phyloP scores from a whole-genome alignment of 345 rosid genomes.

The Salix brachista region DNA sequence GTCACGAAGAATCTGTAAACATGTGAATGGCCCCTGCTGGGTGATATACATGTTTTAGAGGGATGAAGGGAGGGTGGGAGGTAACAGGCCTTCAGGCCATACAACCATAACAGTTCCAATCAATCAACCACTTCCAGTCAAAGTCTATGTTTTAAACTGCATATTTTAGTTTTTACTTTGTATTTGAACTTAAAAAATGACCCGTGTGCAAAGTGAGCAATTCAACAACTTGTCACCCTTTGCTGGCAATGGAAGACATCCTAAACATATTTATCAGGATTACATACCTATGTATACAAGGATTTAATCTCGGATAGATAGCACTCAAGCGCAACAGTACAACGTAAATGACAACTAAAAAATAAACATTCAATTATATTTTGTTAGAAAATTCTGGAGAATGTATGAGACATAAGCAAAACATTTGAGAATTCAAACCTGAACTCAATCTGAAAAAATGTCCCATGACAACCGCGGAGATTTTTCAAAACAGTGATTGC shows the following conservation, averaged over 20 bases:
- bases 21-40: too few species aligned
- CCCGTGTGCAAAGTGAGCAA: not conserved
- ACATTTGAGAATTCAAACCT: constrained; percentile 28
- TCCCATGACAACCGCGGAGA: constrained; percentile 42
- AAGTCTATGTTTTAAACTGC: not conserved
- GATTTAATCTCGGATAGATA: too few species aligned
- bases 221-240: not conserved
- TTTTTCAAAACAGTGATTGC: constrained; percentile 35
- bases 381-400: constrained; percentile 3
- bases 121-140: too few species aligned
- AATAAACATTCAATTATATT: not conserved
- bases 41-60: too few species aligned
- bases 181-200: not conserved
- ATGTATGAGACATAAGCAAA: not conserved
- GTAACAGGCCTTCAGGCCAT: too few species aligned
- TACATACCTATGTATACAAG: not conserved
- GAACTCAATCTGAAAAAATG: constrained; percentile 47
- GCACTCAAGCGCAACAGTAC: not conserved
- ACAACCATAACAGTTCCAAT: too few species aligned
- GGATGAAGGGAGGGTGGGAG: too few species aligned
- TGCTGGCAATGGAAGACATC: not conserved
- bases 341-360: not conserved
- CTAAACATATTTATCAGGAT: not conserved
- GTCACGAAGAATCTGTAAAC: too few species aligned
- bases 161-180: not conserved